Percentiles rank a stretch among this genome's conserved stretches.
phyloP scores from a whole-genome alignment of 1,139 yeast species.

The Williopsis jadinii region DNA sequence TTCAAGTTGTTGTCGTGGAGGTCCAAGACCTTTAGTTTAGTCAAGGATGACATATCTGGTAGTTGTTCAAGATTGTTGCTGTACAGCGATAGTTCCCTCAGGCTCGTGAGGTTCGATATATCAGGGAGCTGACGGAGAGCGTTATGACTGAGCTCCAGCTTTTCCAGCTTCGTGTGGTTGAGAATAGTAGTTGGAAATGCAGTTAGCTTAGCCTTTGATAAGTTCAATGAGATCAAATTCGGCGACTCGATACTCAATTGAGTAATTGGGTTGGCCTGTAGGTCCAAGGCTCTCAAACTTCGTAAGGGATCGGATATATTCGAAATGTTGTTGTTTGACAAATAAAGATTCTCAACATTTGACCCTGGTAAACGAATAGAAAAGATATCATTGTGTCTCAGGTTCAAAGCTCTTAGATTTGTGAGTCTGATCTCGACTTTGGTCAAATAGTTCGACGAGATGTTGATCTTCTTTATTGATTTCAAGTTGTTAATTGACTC shows the following conservation, averaged over 20 bases:
- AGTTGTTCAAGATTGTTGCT: conserved; percentile 69
- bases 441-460: conserved; percentile 69
- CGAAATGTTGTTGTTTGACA: conserved; percentile 73
- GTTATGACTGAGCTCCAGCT: conserved; percentile 71
- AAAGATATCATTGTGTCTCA: conserved; percentile 66
- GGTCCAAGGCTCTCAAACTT: conserved; percentile 45
- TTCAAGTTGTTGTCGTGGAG: conserved; percentile 83
- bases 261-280: conserved; percentile 78
- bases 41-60: conserved; percentile 63
- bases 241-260: conserved; percentile 45
- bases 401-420: conserved; percentile 66
- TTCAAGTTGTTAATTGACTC: conserved; percentile 51
- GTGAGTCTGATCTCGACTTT: conserved; percentile 37
- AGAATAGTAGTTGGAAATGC: conserved; percentile 63
- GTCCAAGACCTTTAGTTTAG: conserved; percentile 62
- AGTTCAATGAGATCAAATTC: conserved; percentile 63
- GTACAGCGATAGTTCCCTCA: conserved; percentile 62
- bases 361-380: conserved; percentile 57
- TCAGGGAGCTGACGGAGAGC: conserved; percentile 78
- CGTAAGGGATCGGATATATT: conserved; percentile 59
- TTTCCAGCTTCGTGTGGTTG: conserved; percentile 61
- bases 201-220: conserved; percentile 78
- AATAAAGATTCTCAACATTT: conserved; percentile 62
- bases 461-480: conserved; percentile 59
- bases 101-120: conserved; percentile 49